A percentile compares a stretch with the other conserved stretches of the same genome.
Evolutionary conservation across 805 yeast species (phyloP).

Genomic region (Blastobotrys peoriensis): DNA sequence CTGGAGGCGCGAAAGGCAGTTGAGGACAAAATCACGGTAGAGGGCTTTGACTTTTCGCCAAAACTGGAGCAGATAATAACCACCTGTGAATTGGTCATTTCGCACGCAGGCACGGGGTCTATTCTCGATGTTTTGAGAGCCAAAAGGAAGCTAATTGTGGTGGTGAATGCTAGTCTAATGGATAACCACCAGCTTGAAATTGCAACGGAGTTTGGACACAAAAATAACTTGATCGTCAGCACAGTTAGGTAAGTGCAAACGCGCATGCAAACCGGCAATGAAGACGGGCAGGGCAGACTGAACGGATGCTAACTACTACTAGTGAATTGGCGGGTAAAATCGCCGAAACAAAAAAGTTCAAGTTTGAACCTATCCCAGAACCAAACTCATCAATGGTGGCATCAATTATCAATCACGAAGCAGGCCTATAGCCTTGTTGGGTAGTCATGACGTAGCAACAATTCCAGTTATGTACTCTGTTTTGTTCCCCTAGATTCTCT

Average conservation of each 20-base stretch:
- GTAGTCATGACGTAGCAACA: neutral
- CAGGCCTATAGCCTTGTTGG: slow-evolving; percentile 10
- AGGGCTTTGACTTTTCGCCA: slow-evolving; percentile 44
- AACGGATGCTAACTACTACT: slow-evolving; percentile 6
- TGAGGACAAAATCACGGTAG: slow-evolving; percentile 21
- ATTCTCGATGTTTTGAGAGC: slow-evolving; percentile 68
- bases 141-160: slow-evolving; percentile 55
- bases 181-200: slow-evolving; percentile 82
- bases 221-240: slow-evolving; percentile 27
- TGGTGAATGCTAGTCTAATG: slow-evolving; percentile 68
- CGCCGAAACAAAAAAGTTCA: slow-evolving; percentile 1
- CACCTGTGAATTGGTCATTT: slow-evolving; percentile 54
- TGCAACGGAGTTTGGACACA: slow-evolving; percentile 47
- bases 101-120: slow-evolving; percentile 93
- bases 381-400: slow-evolving; percentile 14
- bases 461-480: neutral
- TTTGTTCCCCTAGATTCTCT: neutral
- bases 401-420: slow-evolving; percentile 15
- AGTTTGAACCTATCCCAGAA: slow-evolving; percentile 14
- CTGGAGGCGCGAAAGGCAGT: neutral
- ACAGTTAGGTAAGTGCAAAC: neutral
- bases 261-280: neutral
- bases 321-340: slow-evolving; percentile 4
- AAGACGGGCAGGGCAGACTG: slow-evolving; percentile 5
- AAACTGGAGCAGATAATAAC: slow-evolving; percentile 39